Base-by-base conservation (phyloP, 352 stramenopile genomes). In the Globisporangium paroecandrum region DNA sequence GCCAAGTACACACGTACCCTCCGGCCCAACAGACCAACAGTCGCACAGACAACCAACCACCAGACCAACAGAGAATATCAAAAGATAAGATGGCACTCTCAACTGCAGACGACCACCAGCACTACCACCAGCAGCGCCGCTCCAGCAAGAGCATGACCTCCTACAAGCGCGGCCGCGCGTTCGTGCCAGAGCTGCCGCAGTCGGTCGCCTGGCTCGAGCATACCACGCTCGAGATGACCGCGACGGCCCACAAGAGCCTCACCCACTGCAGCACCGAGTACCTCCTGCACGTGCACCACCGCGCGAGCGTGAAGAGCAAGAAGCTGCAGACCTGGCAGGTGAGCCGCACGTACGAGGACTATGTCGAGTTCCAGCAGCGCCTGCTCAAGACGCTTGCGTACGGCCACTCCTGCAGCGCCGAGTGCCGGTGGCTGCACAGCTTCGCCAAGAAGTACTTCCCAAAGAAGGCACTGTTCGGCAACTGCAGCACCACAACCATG, bases 341-440 rank as follows among this genome's bases (percentile, higher is more conserved):
- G 27, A 22, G 24, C 12, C 38, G 25, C 27, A 27, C 59, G 43
- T 87, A 80, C 25, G 78, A 89, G 10, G 80, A 83, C 58, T 87
- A 82, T 29, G 64, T 70, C 5, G 62, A 51, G 5, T 85, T 90
- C 61, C 82, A 85, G 58, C 72, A 82, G 58, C 72, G 74, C 2
- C 69, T 90, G 13, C 62, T 86, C 1, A 77, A 78, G 59, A 65
- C 67, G 34, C 66, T 90, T 69, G 66, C 81, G 47, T 77, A 77
- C 43, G 84, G 82, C 53, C 84, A 92, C 66, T 73, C 66, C 43
- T 92, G 82, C 65, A 72, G 71, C 46, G 78, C 82, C 55, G 80
- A 90, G 61, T 92, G 84, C 73, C 76, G 73, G 46, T 92, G 76
- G 77, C 69, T 92, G 25, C 85, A 87, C 71, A 82, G 77, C 49